Evolutionary conservation across 208 protist species (phyloP).

Genomic region (Acanthamoeba triangularis): DNA sequence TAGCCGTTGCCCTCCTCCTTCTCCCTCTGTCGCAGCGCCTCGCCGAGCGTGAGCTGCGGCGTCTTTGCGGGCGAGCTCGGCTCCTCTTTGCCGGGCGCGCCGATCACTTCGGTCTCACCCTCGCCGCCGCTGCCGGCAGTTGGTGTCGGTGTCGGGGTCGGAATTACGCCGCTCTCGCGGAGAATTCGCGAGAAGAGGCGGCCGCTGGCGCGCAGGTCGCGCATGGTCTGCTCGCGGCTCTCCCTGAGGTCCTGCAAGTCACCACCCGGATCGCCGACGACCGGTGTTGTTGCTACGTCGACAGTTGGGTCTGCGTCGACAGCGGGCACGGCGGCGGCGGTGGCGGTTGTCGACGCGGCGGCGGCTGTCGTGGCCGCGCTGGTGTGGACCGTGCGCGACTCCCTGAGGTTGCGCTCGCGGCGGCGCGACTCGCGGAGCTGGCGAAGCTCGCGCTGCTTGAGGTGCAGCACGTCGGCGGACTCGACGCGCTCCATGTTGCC

Average conservation of each 20-base stretch:
- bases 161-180: background rate
- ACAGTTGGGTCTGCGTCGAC: background rate
- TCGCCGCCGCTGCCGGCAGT: too few relatives aligned
- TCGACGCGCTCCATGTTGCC: background rate
- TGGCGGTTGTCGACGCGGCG: background rate
- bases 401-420: background rate
- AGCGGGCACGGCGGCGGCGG: background rate
- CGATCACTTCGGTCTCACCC: background rate
- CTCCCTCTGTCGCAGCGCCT: background rate
- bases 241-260: background rate
- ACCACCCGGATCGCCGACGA: background rate
- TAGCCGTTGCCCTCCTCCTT: background rate
- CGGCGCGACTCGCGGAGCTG: background rate
- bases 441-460: constrained; percentile 1
- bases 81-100: background rate
- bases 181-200: background rate
- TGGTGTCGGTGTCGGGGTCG: background rate
- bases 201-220: constrained; percentile 2
- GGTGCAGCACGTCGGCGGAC: constrained; percentile 13
- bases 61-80: background rate
- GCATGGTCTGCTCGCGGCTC: constrained; percentile 2
- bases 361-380: background rate
- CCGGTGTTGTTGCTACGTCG: background rate
- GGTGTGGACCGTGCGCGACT: background rate
- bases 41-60: background rate